phyloP scores from a whole-genome alignment of 345 rosid species.

The Mallotus nudiflorus region DNA sequence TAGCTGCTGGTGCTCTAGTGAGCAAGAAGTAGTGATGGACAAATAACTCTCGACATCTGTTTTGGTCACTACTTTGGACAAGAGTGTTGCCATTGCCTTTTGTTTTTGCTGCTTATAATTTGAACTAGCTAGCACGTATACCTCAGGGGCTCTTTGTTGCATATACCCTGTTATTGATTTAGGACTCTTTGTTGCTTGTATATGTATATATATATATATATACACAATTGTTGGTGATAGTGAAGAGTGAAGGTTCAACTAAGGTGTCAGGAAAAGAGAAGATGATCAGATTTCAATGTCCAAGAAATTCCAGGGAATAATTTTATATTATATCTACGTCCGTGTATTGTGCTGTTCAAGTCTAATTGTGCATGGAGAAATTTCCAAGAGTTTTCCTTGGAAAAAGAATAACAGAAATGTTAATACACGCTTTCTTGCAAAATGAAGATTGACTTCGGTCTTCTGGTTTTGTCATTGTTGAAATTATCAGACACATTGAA shows the following conservation, averaged over 20 bases:
- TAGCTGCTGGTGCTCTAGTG: not conserved
- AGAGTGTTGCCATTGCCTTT: not conserved
- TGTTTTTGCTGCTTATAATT: not conserved
- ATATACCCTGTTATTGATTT: no score
- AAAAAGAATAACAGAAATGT: not conserved
- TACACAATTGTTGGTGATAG: not conserved
- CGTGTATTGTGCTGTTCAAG: not conserved
- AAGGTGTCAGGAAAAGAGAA: not conserved
- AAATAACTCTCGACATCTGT: not conserved
- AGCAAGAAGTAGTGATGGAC: not conserved
- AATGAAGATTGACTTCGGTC: no score
- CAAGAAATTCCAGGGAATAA: not conserved
- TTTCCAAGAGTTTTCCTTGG: not conserved
- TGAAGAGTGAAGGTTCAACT: not conserved
- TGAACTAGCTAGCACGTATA: no score
- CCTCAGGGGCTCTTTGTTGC: no score
- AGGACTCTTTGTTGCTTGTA: no score
- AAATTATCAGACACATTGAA: no score
- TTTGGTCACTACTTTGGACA: constrained; percentile 1
- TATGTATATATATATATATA: no score
- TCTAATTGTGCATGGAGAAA: not conserved
- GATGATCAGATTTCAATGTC: not conserved
- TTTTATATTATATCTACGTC: not conserved
- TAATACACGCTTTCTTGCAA: no score
- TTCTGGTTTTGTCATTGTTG: no score